phyloP scores from a whole-genome alignment of 306 rosid genomes.

The Purshia tridentata region DNA sequence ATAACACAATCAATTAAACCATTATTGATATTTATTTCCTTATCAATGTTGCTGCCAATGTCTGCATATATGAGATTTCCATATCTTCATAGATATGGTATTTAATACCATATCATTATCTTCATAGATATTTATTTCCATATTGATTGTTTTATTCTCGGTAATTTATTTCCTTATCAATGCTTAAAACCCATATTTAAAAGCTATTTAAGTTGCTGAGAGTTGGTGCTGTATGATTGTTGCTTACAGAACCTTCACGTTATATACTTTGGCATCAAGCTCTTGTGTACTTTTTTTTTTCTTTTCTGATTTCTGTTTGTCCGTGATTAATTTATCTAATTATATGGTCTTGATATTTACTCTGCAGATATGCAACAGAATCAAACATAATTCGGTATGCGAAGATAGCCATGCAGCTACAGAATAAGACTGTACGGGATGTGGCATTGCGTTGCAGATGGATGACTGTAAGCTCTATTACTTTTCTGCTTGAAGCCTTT shows the following conservation, averaged over 20 bases:
- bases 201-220: not conserved
- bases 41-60: not conserved
- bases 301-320: not conserved
- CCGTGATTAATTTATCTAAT: not conserved
- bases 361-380: constrained; percentile 53
- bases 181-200: not conserved
- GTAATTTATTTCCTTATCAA: not conserved
- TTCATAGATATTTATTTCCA: not conserved
- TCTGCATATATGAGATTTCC: not conserved
- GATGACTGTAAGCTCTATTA: constrained; percentile 74
- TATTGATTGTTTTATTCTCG: no score
- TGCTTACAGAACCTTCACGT: not conserved
- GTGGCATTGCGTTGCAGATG: constrained; percentile 95
- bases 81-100: not conserved
- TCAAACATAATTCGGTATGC: constrained; percentile 73
- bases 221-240: not conserved
- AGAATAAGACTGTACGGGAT: constrained; percentile 83
- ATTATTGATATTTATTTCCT: not conserved
- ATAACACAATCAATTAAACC: not conserved
- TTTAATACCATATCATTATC: not conserved
- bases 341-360: constrained; percentile 10
- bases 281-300: not conserved
- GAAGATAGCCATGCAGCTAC: constrained; percentile 79
- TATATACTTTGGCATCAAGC: not conserved
- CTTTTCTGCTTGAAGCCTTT: constrained; percentile 14